These are phyloP conservation scores for Monilinia fructicola DNA, from an alignment of 2,329 filamentous ascomycete species.

Conservation along the genomic window DNA sequence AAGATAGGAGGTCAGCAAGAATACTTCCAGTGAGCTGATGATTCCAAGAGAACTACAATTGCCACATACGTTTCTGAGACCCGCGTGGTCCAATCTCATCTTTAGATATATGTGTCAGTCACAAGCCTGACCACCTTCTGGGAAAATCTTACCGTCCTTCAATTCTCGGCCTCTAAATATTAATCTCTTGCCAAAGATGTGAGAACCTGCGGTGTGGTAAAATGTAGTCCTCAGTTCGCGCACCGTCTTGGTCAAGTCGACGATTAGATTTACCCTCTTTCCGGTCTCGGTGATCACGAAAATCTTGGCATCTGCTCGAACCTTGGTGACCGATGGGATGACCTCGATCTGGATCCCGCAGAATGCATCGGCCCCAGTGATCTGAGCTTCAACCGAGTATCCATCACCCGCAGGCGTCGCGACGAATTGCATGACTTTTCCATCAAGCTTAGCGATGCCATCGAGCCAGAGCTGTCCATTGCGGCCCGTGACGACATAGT, in stretches of 20 bases:
- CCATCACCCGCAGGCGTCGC: slow-evolving; percentile 9
- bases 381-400: slow-evolving; percentile 25
- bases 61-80: not conserved
- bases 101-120: not conserved
- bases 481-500: slow-evolving; percentile 40
- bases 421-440: slow-evolving; percentile 27
- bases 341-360: slow-evolving; percentile 21
- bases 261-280: slow-evolving; percentile 53
- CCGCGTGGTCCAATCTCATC: not conserved
- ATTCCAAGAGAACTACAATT: not conserved
- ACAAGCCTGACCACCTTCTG: not conserved
- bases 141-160: not conserved
- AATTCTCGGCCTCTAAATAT: not conserved
- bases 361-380: slow-evolving; percentile 15
- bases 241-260: not conserved
- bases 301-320: slow-evolving; percentile 44
- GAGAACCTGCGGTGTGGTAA: not conserved
- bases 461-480: slow-evolving; percentile 25
- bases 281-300: slow-evolving; percentile 68
- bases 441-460: slow-evolving; percentile 25
- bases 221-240: not conserved
- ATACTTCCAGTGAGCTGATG: not conserved
- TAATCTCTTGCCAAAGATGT: not conserved
- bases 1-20: not conserved
- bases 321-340: slow-evolving; percentile 2